A percentile compares a stretch with the other conserved stretches of the same genome.
Evolutionary conservation across 225 moss, liverwort and hornwort species (phyloP).

Genomic region (Pseudoscleropodium purum): DNA sequence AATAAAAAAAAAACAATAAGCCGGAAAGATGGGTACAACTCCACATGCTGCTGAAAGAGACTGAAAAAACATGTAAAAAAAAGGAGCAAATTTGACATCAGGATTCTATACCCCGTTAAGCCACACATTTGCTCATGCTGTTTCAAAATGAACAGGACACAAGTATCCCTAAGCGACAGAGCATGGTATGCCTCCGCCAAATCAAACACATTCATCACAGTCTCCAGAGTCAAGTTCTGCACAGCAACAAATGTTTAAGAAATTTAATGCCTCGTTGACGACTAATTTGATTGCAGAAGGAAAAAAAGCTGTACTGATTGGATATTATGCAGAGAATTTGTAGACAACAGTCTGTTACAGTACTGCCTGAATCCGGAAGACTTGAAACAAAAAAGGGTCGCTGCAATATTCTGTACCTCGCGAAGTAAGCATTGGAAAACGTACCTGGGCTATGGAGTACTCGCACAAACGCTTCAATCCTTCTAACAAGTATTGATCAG

Average conservation of each 20-base stretch:
- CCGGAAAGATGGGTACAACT: not conserved
- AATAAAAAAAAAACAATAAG: not conserved
- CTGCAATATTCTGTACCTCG: not conserved
- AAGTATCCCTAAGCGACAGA: conserved; percentile 83
- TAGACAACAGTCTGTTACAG: not conserved
- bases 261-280: not conserved
- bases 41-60: not conserved
- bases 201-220: conserved; percentile 84
- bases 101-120: conserved; percentile 45
- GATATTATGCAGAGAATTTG: not conserved
- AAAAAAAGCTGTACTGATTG: not conserved
- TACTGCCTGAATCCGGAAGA: not conserved
- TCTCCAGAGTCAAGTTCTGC: conserved; percentile 90
- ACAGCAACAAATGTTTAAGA: not conserved
- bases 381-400: not conserved
- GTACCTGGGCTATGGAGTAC: conserved; percentile 86
- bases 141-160: conserved; percentile 86
- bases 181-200: conserved; percentile 98
- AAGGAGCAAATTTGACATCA: not conserved
- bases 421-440: not conserved
- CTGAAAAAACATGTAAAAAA: not conserved
- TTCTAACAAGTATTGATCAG: conserved; percentile 93
- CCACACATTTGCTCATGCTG: conserved; percentile 88
- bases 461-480: conserved; percentile 93
- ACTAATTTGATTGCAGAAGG: not conserved